phyloP scores from a whole-genome alignment of 768 basidiomycete genomes.

The Filobasidium wieringae region DNA sequence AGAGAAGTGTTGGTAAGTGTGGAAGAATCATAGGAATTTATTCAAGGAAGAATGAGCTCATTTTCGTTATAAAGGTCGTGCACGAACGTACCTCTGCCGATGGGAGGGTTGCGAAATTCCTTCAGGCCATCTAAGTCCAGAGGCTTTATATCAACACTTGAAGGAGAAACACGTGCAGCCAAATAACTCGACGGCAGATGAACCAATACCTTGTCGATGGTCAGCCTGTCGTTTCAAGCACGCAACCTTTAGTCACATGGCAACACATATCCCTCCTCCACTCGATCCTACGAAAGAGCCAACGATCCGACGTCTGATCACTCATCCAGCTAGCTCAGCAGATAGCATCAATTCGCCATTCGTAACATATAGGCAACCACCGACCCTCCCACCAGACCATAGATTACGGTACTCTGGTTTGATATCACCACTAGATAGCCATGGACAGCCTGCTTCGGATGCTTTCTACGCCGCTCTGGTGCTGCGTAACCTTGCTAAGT shows the following conservation, averaged over 20 bases:
- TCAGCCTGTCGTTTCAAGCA: conserved; percentile 49
- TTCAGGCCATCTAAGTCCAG: neutral
- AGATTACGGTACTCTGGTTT: conserved; percentile 45
- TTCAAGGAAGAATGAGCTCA: neutral
- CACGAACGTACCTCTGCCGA: conserved; percentile 11
- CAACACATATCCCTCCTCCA: conserved; percentile 51
- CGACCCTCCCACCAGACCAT: conserved; percentile 56
- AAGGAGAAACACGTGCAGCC: neutral
- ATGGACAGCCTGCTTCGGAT: conserved; percentile 48
- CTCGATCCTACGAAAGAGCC: conserved; percentile 32
- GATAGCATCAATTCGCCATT: conserved; percentile 5
- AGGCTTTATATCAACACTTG: neutral
- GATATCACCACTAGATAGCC: conserved; percentile 13
- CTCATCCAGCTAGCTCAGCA: conserved; percentile 18
- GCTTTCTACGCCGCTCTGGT: conserved; percentile 64
- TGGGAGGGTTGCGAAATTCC: conserved; percentile 8
- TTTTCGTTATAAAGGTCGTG: neutral
- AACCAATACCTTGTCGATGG: conserved; percentile 52
- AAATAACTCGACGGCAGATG: too few species aligned
- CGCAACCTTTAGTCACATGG: conserved; percentile 48
- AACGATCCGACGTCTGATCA: conserved; percentile 1
- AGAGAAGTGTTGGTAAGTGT: conserved; percentile 27
- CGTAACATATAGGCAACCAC: conserved; percentile 55
- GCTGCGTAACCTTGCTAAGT: conserved; percentile 69
- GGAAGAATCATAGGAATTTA: neutral